Conservation (phyloP, 371 early-diverging fungal species). For the Mucor piriformis region DNA sequence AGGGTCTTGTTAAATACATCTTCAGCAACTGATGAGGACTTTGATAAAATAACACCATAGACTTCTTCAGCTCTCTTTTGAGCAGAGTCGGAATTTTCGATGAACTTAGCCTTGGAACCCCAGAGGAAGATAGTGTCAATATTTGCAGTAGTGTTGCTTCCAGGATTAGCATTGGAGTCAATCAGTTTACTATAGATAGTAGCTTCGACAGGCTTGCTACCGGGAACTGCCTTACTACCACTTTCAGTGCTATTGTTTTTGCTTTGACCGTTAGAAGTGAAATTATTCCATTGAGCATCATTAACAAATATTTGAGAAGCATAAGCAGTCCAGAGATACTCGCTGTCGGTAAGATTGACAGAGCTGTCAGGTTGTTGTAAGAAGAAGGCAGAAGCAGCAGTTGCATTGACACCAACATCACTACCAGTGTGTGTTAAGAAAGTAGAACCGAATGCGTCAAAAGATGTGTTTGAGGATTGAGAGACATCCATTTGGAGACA, state of each 20-base stretch:
- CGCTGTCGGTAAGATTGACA: slow-evolving; percentile 5
- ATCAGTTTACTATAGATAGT: slow-evolving; percentile 20
- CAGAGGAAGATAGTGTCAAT: slow-evolving; percentile 27
- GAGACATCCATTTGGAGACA: slow-evolving; percentile 21
- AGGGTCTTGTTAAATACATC: slow-evolving; percentile 23
- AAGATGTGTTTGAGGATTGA: slow-evolving; percentile 9
- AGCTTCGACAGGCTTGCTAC: slow-evolving; percentile 10
- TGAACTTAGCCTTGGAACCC: slow-evolving; percentile 6
- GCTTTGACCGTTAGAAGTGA: slow-evolving; percentile 14
- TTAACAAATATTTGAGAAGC: slow-evolving; percentile 29
- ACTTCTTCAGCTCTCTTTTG: slow-evolving; percentile 18
- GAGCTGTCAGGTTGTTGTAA: slow-evolving; percentile 12
- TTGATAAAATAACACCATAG: slow-evolving; percentile 26
- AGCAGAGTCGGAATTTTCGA: not conserved
- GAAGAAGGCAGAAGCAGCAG: slow-evolving; percentile 17
- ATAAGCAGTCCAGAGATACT: slow-evolving; percentile 19
- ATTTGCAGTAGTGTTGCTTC: slow-evolving; percentile 9
- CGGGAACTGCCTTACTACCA: slow-evolving; percentile 19
- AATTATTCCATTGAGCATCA: slow-evolving; percentile 21
- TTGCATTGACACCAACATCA: slow-evolving; percentile 16
- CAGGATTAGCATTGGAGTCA: slow-evolving; percentile 24
- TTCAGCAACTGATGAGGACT: slow-evolving; percentile 8
- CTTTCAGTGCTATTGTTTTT: slow-evolving; percentile 1
- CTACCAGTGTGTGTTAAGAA: slow-evolving; percentile 13
- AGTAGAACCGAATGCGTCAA: slow-evolving; percentile 15